These are phyloP conservation scores for Saccharomyces cerevisiae DNA, from an alignment of 805 yeast species.

Conservation along the genomic window DNA sequence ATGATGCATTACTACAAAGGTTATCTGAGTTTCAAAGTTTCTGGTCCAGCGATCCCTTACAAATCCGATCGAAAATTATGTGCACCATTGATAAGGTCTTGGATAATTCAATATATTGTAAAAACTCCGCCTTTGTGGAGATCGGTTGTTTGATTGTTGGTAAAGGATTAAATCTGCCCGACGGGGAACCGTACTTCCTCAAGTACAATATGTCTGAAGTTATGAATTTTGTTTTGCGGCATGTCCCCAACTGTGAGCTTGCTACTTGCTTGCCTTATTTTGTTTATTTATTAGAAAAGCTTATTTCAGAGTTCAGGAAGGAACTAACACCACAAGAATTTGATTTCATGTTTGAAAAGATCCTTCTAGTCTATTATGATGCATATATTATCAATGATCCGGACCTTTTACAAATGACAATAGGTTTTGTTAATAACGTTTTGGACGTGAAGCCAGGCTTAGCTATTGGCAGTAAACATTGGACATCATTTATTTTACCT, in stretches of 20 bases:
- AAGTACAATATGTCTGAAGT: conserved; percentile 24
- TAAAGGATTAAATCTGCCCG: conserved; percentile 21
- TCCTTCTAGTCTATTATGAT: conserved; percentile 33
- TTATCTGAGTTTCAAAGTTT: conserved; percentile 29
- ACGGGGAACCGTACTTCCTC: conserved; percentile 27
- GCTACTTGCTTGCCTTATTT: conserved; percentile 36
- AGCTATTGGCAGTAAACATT: conserved; percentile 30
- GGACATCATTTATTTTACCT: conserved; percentile 23
- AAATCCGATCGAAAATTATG: conserved; percentile 38
- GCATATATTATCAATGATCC: conserved; percentile 43
- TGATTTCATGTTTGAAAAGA: conserved; percentile 31
- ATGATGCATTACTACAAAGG: conserved; percentile 15
- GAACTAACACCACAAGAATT: conserved; percentile 29
- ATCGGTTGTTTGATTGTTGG: conserved; percentile 51
- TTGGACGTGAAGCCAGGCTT: conserved; percentile 43
- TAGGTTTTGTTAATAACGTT: conserved; percentile 44
- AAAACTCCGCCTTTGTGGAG: conserved; percentile 49
- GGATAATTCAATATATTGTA: conserved; percentile 29
- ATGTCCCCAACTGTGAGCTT: conserved; percentile 20
- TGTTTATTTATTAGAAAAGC: conserved; percentile 38
- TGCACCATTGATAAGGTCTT: conserved; percentile 35
- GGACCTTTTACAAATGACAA: conserved; percentile 45
- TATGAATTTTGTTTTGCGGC: conserved; percentile 21
- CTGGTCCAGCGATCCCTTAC: conserved; percentile 44
- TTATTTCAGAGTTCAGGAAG: conserved; percentile 34